Percentiles rank a stretch among this genome's conserved stretches.
phyloP scores from a whole-genome alignment of 2,329 filamentous ascomycete genomes.

The Microsporum audouinii region DNA sequence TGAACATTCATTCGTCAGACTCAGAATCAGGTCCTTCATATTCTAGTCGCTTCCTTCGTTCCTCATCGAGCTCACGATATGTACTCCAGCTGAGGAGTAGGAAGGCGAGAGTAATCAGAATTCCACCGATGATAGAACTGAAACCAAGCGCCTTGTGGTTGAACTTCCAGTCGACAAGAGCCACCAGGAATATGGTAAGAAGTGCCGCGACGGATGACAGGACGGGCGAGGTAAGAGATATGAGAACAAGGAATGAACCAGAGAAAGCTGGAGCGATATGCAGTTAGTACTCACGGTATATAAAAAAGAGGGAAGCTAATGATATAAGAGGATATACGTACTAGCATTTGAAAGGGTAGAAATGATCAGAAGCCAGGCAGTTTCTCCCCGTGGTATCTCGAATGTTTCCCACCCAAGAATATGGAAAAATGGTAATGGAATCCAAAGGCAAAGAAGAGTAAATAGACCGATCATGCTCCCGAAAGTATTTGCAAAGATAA shows the following conservation, averaged over 20 bases:
- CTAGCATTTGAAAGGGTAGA: slow-evolving; percentile 77
- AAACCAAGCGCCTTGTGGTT: slow-evolving; percentile 64
- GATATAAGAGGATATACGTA: slow-evolving; percentile 29
- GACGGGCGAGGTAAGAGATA: slow-evolving; percentile 84
- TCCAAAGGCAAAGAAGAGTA: slow-evolving; percentile 79
- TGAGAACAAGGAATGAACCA: slow-evolving; percentile 83
- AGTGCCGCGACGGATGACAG: slow-evolving; percentile 85
- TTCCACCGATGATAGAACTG: slow-evolving; percentile 68
- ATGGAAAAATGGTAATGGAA: slow-evolving; percentile 79
- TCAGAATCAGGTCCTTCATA: slow-evolving; percentile 35
- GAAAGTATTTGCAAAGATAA: slow-evolving; percentile 90
- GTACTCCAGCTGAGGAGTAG: slow-evolving; percentile 80
- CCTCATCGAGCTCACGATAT: slow-evolving; percentile 84
- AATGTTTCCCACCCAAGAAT: slow-evolving; percentile 68
- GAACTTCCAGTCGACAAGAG: slow-evolving; percentile 76
- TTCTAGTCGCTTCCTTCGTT: slow-evolving; percentile 49
- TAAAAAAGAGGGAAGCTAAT: background rate
- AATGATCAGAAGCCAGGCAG: slow-evolving; percentile 67
- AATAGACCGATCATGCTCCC: slow-evolving; percentile 78
- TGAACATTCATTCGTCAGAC: slow-evolving; percentile 26
- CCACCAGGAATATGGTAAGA: slow-evolving; percentile 93
- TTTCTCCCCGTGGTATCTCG: slow-evolving; percentile 63
- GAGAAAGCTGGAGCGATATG: slow-evolving; percentile 51
- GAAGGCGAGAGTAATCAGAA: slow-evolving; percentile 81
- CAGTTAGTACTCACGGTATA: background rate